Evolutionary conservation across 2,329 filamentous ascomycete genomes (phyloP).

Genomic region (Bretziella fagacearum): DNA sequence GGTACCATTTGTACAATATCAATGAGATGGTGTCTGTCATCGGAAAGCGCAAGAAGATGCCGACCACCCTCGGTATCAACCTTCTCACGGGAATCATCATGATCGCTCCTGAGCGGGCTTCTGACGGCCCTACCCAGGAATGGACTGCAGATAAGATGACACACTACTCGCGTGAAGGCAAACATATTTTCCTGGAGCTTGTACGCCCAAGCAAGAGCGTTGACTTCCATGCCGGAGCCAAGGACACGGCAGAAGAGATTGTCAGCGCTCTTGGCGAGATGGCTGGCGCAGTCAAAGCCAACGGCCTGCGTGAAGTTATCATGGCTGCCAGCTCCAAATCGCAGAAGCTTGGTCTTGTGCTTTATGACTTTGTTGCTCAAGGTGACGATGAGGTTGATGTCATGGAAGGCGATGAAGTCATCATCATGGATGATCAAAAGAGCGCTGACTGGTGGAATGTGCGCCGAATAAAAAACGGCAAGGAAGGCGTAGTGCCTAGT

Average conservation of each 20-base stretch:
- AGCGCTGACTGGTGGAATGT: constrained; percentile 99
- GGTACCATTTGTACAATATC: constrained; percentile 90
- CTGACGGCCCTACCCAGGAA: constrained; percentile 72
- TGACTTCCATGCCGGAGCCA: constrained; percentile 92
- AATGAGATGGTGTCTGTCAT: constrained; percentile 95
- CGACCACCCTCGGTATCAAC: constrained; percentile 90
- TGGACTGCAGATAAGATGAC: constrained; percentile 91
- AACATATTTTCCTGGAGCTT: constrained; percentile 91
- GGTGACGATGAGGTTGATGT: constrained; percentile 95
- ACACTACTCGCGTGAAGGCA: constrained; percentile 96
- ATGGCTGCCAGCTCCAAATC: constrained; percentile 53
- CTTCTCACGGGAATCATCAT: constrained; percentile 74
- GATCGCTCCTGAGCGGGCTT: constrained; percentile 70
- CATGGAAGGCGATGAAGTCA: constrained; percentile 72
- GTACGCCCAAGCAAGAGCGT: constrained; percentile 84
- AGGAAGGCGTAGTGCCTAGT: constrained; percentile 89
- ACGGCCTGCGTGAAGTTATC: constrained; percentile 69
- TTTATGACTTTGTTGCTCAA: constrained; percentile 95
- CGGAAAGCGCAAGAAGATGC: constrained; percentile 96
- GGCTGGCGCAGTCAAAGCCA: constrained; percentile 68
- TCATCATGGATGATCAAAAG: constrained; percentile 74
- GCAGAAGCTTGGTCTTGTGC: constrained; percentile 67
- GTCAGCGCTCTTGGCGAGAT: constrained; percentile 76
- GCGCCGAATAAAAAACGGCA: constrained; percentile 72
- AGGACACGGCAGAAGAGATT: constrained; percentile 92